Evolutionary conservation across 768 basidiomycete species (phyloP).

Genomic region (Lentinula aciculospora): DNA sequence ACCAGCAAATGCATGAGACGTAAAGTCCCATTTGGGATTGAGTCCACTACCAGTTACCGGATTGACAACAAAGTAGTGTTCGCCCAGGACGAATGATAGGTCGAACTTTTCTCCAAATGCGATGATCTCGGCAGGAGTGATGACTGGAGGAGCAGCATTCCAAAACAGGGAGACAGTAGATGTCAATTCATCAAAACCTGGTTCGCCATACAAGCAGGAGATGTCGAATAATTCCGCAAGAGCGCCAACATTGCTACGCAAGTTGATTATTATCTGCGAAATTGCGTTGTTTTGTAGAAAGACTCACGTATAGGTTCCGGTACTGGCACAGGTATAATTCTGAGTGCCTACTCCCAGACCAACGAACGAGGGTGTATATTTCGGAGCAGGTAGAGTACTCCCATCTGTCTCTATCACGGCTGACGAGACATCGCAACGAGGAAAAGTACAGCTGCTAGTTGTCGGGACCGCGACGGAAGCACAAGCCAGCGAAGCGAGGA

Average conservation of each 20-base stretch:
- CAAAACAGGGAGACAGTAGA: conserved; percentile 14
- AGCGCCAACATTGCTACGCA: conserved; percentile 41
- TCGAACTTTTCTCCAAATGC: conserved; percentile 5
- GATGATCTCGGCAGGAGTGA: neutral
- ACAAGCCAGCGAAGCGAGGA: neutral
- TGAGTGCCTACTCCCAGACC: conserved; percentile 43
- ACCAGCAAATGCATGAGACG: conserved; percentile 30
- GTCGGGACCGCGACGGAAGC: neutral
- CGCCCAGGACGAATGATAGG: conserved; percentile 23
- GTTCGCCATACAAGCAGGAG: conserved; percentile 36
- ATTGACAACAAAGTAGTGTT: conserved; percentile 55
- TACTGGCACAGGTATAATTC: conserved; percentile 46
- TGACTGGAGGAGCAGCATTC: conserved; percentile 9
- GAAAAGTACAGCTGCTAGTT: neutral
- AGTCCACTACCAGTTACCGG: conserved; percentile 32
- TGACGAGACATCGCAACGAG: conserved; percentile 14
- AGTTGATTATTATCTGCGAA: neutral
- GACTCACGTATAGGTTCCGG: conserved; percentile 43
- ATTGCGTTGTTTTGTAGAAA: too few relatives aligned
- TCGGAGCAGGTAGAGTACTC: conserved; percentile 29
- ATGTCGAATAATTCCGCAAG: conserved; percentile 51
- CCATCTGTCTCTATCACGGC: conserved; percentile 15
- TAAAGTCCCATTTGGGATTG: conserved; percentile 55
- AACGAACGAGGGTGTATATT: conserved; percentile 30
- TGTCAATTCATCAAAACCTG: conserved; percentile 18